Base-by-base conservation (phyloP, 2,329 filamentous ascomycete species). In the Calonectria hongkongensis region DNA sequence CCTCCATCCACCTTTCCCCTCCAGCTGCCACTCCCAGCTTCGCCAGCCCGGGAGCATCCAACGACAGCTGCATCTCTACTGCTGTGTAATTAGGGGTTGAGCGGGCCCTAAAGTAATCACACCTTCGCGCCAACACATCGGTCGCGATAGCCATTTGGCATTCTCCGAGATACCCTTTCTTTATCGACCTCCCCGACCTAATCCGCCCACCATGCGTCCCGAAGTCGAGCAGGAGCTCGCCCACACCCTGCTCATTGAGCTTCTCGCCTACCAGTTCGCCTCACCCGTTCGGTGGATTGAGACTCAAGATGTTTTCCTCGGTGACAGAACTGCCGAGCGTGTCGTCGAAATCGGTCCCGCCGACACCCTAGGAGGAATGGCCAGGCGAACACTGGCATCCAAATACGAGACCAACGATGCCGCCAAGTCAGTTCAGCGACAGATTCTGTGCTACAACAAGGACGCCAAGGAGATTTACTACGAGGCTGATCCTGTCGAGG, bases 391-490 rank as follows among this genome's bases (percentile, higher is more conserved):
- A 67, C 87, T 99, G 74, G 95, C 96, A 73, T 96, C 95, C 83
- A 98, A 98, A 87, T 99, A 98, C 86, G 97, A 99, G 89, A 96
- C 96, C 75, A 98, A 98, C 86, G 97, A 99, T 86, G 97, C 97
- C 70, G 97, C 97, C 74, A 96, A 96, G 82, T 98, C 96, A 9
- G 93, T 98, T 51, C 96, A 98, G 87, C 92, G 97, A 84, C 96
- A 98, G 85, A 98, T 99, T 83, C 91, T 99, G 70, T 98, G 97
- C 89, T 99, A 98, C 89, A 98, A 98, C 89, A 99, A 99, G 86
- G 97, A 99, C 83, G 94, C 95, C 70, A 98, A 98, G 85, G 97
- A 99, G 85, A 99, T 99, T 77, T 99, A 99, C 89, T 99, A 99
- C 86, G 96, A 98, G 83, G 96, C 98, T 54, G 97, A 99, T 82